Evolutionary conservation across 1,139 yeast species (phyloP).

Genomic region (Yamadazyma songkhlaensis): DNA sequence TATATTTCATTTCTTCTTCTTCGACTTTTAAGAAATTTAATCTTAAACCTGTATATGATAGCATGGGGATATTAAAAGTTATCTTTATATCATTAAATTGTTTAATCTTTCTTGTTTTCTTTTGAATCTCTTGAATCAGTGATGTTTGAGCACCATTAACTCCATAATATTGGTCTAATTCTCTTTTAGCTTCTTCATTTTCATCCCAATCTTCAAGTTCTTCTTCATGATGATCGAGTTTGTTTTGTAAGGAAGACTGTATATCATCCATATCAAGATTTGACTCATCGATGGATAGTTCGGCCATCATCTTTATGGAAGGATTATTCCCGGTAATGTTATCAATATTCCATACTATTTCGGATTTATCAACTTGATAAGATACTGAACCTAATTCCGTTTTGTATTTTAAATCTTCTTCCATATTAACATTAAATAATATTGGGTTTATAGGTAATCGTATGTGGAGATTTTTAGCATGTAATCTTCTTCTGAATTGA

Average conservation of each 20-base stretch:
- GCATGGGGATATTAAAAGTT: conserved; percentile 38
- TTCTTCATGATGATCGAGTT: neutral
- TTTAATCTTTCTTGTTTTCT: conserved; percentile 10
- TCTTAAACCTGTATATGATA: conserved; percentile 43
- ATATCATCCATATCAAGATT: conserved; percentile 10
- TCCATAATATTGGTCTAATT: conserved; percentile 42
- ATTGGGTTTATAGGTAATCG: conserved; percentile 37
- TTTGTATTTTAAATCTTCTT: conserved; percentile 33
- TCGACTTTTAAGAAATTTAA: conserved; percentile 37
- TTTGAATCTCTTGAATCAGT: conserved; percentile 21
- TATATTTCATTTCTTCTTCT: conserved; percentile 42
- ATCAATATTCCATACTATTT: conserved; percentile 60
- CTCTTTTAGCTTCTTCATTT: conserved; percentile 20
- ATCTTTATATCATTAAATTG: conserved; percentile 28
- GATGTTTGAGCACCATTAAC: conserved; percentile 35
- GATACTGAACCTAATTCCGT: conserved; percentile 42
- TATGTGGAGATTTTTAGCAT: conserved; percentile 30
- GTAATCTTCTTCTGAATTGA: conserved; percentile 33
- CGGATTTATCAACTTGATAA: conserved; percentile 44
- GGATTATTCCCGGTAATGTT: conserved; percentile 49
- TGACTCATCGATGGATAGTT: conserved; percentile 21
- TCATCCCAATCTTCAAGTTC: conserved; percentile 7
- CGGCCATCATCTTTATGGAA: conserved; percentile 45
- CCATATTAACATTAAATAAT: conserved; percentile 29
- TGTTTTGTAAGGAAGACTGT: conserved; percentile 8